A percentile compares a stretch with the other conserved stretches of the same genome.
Conservation (phyloP, 257 asterid genomes). For the Ligustrum vulgare region DNA sequence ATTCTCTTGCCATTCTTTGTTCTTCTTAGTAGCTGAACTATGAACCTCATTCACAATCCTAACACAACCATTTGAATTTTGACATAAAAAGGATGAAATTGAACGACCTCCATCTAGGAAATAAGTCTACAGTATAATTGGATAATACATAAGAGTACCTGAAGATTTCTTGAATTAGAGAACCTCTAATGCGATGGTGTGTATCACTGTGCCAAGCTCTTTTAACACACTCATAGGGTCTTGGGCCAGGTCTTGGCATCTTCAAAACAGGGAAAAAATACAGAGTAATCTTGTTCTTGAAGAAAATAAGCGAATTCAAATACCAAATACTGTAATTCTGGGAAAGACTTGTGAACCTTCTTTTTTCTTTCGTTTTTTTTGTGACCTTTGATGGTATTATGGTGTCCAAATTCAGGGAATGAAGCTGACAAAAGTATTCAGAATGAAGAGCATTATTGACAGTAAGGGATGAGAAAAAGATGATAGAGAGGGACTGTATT, state of each 20-base stretch:
- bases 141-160: conserved; percentile 43
- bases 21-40: conserved; percentile 64
- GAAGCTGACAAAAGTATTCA: not conserved
- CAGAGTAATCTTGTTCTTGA: not conserved
- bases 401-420: conserved; percentile 27
- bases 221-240: conserved; percentile 90
- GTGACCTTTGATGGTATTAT: conserved; percentile 4
- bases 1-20: conserved; percentile 92
- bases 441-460: conserved; percentile 8
- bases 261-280: conserved; percentile 12
- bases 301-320: not conserved
- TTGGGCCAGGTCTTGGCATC: conserved; percentile 92
- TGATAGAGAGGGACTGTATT: not conserved
- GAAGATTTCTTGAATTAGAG: conserved; percentile 88
- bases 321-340: not conserved
- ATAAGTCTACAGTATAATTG: not conserved
- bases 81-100: not conserved
- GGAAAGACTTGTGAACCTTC: not conserved
- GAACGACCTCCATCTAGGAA: not conserved
- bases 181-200: conserved; percentile 88
- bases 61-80: conserved; percentile 23
- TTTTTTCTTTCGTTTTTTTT: not conserved
- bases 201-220: conserved; percentile 99
- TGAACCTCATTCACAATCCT: conserved; percentile 82
- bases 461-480: not conserved